Evolutionary conservation across 73 alveolate genomes (phyloP).

Genomic region (Symbiodinium natans): DNA sequence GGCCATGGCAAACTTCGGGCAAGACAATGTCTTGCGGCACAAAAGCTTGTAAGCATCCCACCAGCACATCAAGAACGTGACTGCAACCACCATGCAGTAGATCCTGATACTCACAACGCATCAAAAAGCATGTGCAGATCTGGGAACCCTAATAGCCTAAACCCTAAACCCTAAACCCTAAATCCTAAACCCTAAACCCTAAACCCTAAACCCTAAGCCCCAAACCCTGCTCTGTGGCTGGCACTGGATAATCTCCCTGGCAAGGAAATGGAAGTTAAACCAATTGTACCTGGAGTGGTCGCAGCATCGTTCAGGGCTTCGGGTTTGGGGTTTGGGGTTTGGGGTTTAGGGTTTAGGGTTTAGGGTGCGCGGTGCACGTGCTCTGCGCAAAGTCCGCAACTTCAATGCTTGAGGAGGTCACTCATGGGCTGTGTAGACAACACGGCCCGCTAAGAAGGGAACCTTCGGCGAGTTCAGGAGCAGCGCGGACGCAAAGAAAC

Average conservation of each 20-base stretch:
- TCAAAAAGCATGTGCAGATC: neutral
- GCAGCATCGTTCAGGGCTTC: no score
- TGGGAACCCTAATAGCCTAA: no score
- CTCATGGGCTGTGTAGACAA: slow-evolving; percentile 74
- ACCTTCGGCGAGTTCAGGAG: neutral
- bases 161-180: no score
- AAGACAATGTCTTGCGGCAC: no score
- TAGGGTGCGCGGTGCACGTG: no score
- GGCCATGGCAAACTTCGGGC: no score
- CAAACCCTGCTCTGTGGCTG: neutral
- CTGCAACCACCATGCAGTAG: neutral
- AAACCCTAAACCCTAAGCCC: no score
- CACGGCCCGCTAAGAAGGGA: slow-evolving; percentile 37
- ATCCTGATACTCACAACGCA: neutral
- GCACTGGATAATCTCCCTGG: slow-evolving; percentile 24
- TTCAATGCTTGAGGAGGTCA: neutral
- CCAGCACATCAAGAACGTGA: slow-evolving; percentile 15
- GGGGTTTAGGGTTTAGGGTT: no score
- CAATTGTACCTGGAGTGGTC: slow-evolving; percentile 45
- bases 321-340: no score
- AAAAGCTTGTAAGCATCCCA: neutral
- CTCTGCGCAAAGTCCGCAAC: neutral
- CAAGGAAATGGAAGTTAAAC: slow-evolving; percentile 40
- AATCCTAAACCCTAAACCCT: no score
- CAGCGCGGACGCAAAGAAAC: neutral